A percentile compares a stretch with the other conserved stretches of the same genome.
Conservation (phyloP, 2,329 filamentous ascomycete genomes). For the Alternaria sp. region DNA sequence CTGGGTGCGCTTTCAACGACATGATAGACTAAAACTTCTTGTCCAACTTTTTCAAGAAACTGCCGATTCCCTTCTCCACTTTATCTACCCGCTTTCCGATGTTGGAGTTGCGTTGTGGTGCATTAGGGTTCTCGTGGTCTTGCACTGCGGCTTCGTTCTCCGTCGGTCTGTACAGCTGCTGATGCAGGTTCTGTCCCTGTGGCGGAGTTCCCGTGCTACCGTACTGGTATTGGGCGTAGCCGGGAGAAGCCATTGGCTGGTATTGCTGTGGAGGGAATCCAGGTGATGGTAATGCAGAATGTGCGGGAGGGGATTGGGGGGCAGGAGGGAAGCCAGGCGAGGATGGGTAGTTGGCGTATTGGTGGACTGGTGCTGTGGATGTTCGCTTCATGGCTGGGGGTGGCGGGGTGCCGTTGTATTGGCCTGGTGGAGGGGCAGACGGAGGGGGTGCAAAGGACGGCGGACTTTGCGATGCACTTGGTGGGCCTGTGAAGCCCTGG, state of each 20-base stretch:
- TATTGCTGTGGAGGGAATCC: conserved; percentile 47
- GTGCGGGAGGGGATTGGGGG: conserved; percentile 36
- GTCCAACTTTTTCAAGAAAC: conserved; percentile 79
- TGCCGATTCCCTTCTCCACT: conserved; percentile 72
- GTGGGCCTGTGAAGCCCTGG: conserved; percentile 42
- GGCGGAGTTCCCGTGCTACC: conserved; percentile 39
- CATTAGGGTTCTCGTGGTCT: conserved; percentile 28
- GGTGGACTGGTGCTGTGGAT: conserved; percentile 41
- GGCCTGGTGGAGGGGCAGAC: conserved; percentile 32
- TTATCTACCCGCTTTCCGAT: conserved; percentile 70
- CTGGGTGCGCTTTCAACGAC: neutral
- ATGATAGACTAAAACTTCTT: conserved; percentile 64
- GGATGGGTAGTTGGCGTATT: conserved; percentile 49
- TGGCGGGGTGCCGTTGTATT: conserved; percentile 29
- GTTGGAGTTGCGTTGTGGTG: conserved; percentile 52
- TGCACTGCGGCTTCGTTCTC: conserved; percentile 60
- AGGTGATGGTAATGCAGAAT: conserved; percentile 48
- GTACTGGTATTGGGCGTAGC: conserved; percentile 64
- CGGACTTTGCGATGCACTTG: conserved; percentile 42
- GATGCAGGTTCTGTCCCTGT: conserved; percentile 64
- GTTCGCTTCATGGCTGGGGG: conserved; percentile 38
- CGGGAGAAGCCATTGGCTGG: conserved; percentile 49
- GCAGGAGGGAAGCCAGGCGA: conserved; percentile 39
- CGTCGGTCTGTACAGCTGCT: conserved; percentile 73
- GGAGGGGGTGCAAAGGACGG: conserved; percentile 51